Evolutionary conservation across 352 stramenopile species (phyloP).

Genomic region (Phytophthora vignae): DNA sequence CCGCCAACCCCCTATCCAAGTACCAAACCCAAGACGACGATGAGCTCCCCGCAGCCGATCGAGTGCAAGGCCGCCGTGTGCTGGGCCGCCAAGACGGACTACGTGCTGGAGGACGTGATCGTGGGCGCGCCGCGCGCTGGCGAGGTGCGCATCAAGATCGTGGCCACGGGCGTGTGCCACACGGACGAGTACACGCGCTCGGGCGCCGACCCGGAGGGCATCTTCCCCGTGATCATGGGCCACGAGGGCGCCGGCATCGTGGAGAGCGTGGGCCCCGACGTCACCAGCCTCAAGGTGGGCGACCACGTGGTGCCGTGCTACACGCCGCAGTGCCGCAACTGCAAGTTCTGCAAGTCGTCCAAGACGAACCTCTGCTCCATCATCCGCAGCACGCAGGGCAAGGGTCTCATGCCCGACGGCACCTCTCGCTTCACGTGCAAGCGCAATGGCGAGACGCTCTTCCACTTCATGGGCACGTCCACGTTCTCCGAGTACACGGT

Average conservation of each 20-base stretch:
- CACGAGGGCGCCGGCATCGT: slow-evolving; percentile 88
- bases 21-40: slow-evolving; percentile 17
- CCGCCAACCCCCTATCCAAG: not conserved
- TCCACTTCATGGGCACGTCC: slow-evolving; percentile 91
- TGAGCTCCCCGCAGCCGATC: slow-evolving; percentile 76
- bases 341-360: slow-evolving; percentile 89
- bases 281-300: slow-evolving; percentile 83
- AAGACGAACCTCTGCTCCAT: slow-evolving; percentile 91
- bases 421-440: slow-evolving; percentile 90
- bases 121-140: slow-evolving; percentile 69
- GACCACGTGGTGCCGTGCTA: slow-evolving; percentile 97
- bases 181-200: slow-evolving; percentile 91
- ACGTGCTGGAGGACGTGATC: slow-evolving; percentile 83
- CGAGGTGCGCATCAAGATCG: slow-evolving; percentile 88
- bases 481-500: slow-evolving; percentile 92
- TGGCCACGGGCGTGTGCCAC: slow-evolving; percentile 88
- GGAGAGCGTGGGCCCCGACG: slow-evolving; percentile 81
- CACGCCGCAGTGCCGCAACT: slow-evolving; percentile 91
- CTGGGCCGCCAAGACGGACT: slow-evolving; percentile 88
- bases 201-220: slow-evolving; percentile 75
- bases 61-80: slow-evolving; percentile 92
- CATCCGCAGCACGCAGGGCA: slow-evolving; percentile 82
- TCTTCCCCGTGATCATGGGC: slow-evolving; percentile 91
- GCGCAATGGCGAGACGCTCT: slow-evolving; percentile 84
- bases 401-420: slow-evolving; percentile 82